Base-by-base conservation (phyloP, 805 yeast genomes). In the Spathaspora passalidarum region DNA sequence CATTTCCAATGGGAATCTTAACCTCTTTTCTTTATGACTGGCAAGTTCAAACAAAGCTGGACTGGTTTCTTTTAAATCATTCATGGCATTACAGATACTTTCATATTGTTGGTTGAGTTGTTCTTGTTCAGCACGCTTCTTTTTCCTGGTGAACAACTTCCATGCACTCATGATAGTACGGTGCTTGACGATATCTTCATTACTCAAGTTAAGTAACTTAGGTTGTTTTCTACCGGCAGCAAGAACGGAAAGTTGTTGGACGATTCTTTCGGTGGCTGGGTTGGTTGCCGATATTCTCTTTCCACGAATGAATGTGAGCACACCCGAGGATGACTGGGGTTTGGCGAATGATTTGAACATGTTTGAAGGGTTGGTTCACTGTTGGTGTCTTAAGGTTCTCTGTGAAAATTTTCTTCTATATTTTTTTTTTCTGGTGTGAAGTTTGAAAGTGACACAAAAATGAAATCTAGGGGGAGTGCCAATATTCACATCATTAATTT, bases 181-280 rank as follows among this genome's bases (percentile, higher is more conserved):
- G 62, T 92, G 98, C 59, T 94, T 87, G 51, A 92, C 75, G 46
- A 84, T 73, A 61, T 94, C 98, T 63, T 91, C 97, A 20, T 77
- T 72, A 54, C 84, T 77, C 26, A 90, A 70, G 57, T 84, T 88
- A 51, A 94, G 65, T 56, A 88, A 70, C 55, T 82, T 80, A 39
- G 99, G 99, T 65, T 84, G 91, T 65, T 90, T 92, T 71, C 90
- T 83, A 47, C 86, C 79, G 6, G 96, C 97, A 10, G 94, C 81
- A 55, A 91, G 64, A 18, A 92, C 96, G 35, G 95, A 84, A 51
- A 92, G 76, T 68, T 83, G 85, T 55, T 71, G 69, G 38, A 71
- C 74, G 43, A 72, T 72, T 49, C 58, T 69, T 46, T 72, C 75
- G 5, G 77, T 72, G 29, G 74, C 62, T 11, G 72, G 59, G 44